Evolutionary conservation across 345 rosid genomes (phyloP).

Genomic region (Raphanus raphanistrum): DNA sequence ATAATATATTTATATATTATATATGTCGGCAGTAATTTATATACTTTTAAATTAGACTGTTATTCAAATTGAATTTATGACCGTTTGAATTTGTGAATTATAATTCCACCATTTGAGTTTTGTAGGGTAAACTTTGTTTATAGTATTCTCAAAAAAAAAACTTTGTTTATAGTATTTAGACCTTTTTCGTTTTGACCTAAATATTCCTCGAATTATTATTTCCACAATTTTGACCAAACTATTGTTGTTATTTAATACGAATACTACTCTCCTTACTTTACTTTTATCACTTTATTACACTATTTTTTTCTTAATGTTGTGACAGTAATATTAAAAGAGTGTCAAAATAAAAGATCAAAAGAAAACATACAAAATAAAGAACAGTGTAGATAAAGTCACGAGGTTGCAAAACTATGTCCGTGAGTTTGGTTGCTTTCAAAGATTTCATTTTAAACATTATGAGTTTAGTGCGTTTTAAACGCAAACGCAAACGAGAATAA

Average conservation of each 20-base stretch:
- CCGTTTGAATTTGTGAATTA: background rate
- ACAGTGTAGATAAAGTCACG: conserved; percentile 25
- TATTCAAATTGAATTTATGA: background rate
- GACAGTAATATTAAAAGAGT: background rate
- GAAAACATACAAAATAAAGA: conserved; percentile 24
- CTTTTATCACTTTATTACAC: background rate
- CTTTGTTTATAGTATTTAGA: background rate
- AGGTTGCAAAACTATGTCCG: conserved; percentile 15
- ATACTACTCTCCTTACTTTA: background rate
- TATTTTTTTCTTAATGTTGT: background rate
- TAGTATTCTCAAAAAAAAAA: background rate
- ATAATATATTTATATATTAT: no score
- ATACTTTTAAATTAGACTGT: background rate
- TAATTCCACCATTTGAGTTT: background rate
- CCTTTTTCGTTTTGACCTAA: background rate
- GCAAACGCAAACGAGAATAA: conserved; percentile 5
- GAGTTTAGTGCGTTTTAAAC: background rate
- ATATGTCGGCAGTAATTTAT: no score
- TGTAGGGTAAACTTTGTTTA: background rate
- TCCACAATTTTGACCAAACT: background rate
- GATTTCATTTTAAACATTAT: background rate
- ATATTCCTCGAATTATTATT: background rate
- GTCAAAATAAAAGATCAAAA: background rate
- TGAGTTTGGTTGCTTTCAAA: conserved; percentile 18
- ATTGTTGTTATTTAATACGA: background rate